Conservation (phyloP, 441 rosid species). For the Gossypium davidsonii region DNA sequence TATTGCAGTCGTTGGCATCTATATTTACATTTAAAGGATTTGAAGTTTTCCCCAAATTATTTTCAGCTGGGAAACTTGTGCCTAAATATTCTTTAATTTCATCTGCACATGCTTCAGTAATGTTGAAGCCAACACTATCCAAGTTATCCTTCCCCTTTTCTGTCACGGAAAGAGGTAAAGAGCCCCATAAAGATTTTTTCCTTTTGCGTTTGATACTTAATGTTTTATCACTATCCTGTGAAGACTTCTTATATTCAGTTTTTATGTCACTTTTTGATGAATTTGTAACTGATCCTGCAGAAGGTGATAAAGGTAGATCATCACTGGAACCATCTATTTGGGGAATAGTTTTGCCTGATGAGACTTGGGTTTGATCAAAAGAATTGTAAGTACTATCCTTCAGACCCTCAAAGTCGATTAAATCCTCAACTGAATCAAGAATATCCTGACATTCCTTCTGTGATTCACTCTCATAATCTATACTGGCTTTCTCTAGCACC, state of each 20-base stretch:
- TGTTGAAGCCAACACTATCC: constrained; percentile 23
- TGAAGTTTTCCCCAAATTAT: constrained; percentile 27
- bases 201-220: constrained; percentile 31
- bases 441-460: constrained; percentile 96
- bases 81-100: constrained; percentile 27
- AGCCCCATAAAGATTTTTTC: constrained; percentile 58
- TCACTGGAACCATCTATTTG: constrained; percentile 48
- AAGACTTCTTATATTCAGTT: constrained; percentile 31
- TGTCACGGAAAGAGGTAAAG: constrained; percentile 46
- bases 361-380: constrained; percentile 26
- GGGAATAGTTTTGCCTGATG: constrained; percentile 34
- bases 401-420: constrained; percentile 32
- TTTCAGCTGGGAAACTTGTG: constrained; percentile 21
- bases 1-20: constrained; percentile 28
- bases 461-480: constrained; percentile 74
- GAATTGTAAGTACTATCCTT: constrained; percentile 34
- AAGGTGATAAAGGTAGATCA: constrained; percentile 31
- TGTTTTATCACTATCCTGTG: constrained; percentile 23
- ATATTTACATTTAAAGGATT: constrained; percentile 26
- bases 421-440: constrained; percentile 80
- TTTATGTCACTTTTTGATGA: constrained; percentile 35
- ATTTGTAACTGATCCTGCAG: constrained; percentile 33
- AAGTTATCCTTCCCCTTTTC: constrained; percentile 31
- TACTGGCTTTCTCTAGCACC: constrained; percentile 77
- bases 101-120: constrained; percentile 25